phyloP scores from a whole-genome alignment of 2,329 filamentous ascomycete genomes.

The Pestalotiopsis fici region DNA sequence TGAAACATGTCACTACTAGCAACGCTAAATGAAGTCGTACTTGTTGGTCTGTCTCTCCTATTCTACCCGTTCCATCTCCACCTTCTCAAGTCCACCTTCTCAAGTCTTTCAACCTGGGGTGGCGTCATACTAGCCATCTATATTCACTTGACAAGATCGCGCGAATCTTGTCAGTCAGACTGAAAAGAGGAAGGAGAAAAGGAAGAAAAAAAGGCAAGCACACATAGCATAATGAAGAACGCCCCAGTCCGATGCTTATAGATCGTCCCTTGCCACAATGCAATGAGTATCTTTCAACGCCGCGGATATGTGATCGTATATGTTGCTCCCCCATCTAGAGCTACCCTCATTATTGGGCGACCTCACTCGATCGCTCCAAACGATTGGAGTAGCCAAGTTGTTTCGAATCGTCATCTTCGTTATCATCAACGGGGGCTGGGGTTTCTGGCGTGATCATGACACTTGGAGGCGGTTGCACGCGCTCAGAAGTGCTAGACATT shows the following conservation, averaged over 20 bases:
- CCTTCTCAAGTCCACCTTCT: too few species aligned
- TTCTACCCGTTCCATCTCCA: background rate
- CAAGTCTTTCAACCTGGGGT: background rate
- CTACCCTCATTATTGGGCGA: constrained; percentile 25
- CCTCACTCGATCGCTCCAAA: constrained; percentile 32
- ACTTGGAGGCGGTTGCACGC: background rate
- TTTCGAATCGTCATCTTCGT: constrained; percentile 39
- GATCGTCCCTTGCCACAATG: background rate
- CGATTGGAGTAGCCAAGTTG: constrained; percentile 42
- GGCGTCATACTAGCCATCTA: background rate
- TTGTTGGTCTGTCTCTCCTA: background rate
- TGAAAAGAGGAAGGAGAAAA: background rate
- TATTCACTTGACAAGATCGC: background rate
- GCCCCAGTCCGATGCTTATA: background rate
- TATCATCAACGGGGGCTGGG: constrained; percentile 35
- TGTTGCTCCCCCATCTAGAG: background rate
- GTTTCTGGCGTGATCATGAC: constrained; percentile 53
- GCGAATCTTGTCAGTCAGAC: too few species aligned
- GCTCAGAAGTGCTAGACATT: background rate
- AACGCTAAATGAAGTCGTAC: too few species aligned
- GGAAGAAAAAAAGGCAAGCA: background rate
- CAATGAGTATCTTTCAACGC: background rate
- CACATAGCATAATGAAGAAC: background rate
- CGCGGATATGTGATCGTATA: background rate
- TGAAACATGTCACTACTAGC: too few species aligned